Evolutionary conservation across 140 eudicot species (phyloP).

Genomic region (Anethum foeniculum): DNA sequence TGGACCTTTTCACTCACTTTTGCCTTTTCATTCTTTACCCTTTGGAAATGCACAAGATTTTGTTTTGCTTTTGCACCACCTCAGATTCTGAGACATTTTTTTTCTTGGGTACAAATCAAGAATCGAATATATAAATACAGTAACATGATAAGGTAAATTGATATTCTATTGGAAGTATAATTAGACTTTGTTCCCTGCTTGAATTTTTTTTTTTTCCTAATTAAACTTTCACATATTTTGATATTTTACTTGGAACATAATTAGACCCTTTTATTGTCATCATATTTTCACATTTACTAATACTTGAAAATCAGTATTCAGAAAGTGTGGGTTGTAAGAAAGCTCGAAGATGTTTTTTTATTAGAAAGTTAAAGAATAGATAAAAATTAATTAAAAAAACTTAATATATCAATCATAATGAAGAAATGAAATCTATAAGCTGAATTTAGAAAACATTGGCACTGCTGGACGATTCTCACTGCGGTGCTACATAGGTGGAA

Average conservation of each 20-base stretch:
- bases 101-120: background rate
- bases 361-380: background rate
- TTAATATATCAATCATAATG: background rate
- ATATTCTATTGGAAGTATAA: background rate
- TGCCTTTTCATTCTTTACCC: background rate
- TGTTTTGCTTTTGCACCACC: constrained; percentile 3
- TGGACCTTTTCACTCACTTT: constrained; percentile 1
- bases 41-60: background rate
- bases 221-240: background rate
- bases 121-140: background rate
- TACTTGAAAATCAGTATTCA: background rate
- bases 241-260: too few species aligned
- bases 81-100: background rate
- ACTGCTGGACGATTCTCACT: background rate
- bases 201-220: too few species aligned
- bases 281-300: background rate
- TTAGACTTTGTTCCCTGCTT: background rate
- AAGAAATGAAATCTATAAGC: background rate
- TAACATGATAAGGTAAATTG: background rate
- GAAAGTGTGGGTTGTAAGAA: background rate
- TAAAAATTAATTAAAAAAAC: too few species aligned
- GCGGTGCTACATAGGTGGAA: background rate
- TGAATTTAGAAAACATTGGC: background rate
- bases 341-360: background rate
- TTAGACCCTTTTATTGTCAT: background rate